Conservation (phyloP, 768 basidiomycete species). For the Lactarius evosmus region DNA sequence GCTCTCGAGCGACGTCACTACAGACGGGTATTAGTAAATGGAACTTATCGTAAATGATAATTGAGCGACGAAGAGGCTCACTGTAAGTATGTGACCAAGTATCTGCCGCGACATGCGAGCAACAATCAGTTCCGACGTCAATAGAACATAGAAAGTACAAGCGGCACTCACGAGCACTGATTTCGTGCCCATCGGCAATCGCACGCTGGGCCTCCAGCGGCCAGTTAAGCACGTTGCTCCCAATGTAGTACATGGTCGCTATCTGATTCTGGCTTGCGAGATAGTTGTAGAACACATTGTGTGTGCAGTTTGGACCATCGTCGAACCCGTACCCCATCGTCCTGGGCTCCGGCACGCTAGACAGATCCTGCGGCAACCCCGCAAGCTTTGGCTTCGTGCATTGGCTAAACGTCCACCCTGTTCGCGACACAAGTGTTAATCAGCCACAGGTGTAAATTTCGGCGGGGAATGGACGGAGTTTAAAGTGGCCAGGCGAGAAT, state of each 20-base stretch:
- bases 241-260: conserved; percentile 64
- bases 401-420: conserved; percentile 43
- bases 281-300: conserved; percentile 60
- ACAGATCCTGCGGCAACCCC: conserved; percentile 45
- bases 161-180: conserved; percentile 49
- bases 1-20: conserved; percentile 60
- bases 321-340: conserved; percentile 62
- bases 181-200: conserved; percentile 54
- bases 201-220: conserved; percentile 55
- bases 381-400: conserved; percentile 49
- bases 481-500: not conserved
- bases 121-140: not conserved
- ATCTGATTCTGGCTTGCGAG: conserved; percentile 51
- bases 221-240: conserved; percentile 55
- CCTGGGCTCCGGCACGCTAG: conserved; percentile 51
- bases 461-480: not conserved
- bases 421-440: not conserved
- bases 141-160: not conserved
- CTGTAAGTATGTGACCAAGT: conserved; percentile 55
- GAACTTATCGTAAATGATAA: not conserved
- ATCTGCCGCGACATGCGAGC: conserved; percentile 28
- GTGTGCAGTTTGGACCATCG: conserved; percentile 63
- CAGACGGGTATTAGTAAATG: not conserved
- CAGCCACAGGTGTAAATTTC: not conserved
- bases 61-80: not conserved